These are phyloP conservation scores for Daldinia childiae DNA, from an alignment of 495 filamentous ascomycete genomes.

Conservation along the genomic window DNA sequence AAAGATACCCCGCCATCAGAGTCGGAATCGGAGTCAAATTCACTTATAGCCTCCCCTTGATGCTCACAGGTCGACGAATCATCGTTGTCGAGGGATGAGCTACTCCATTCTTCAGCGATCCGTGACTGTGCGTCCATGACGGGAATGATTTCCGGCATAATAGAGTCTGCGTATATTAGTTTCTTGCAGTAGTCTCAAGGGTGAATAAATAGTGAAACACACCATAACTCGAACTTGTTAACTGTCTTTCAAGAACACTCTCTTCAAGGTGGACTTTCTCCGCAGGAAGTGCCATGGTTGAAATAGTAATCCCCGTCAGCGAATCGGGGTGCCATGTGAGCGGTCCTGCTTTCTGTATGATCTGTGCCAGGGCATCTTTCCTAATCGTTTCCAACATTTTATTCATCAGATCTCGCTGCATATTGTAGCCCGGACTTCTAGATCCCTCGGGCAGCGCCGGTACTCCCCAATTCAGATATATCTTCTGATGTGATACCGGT, in stretches of 20 bases:
- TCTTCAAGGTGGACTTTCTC: neutral
- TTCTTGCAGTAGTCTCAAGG: neutral
- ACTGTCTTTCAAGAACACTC: neutral
- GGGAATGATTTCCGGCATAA: neutral
- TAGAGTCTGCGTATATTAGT: slow-evolving; percentile 9
- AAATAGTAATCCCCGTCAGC: slow-evolving; percentile 24
- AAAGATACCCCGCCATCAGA: slow-evolving; percentile 8
- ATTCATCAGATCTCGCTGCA: slow-evolving; percentile 19
- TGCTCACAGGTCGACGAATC: neutral
- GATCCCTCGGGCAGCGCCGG: slow-evolving; percentile 20
- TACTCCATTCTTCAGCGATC: slow-evolving; percentile 2
- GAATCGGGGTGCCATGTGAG: slow-evolving; percentile 30
- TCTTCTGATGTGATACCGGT: slow-evolving; percentile 45
- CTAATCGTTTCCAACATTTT: slow-evolving; percentile 30
- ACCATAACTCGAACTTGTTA: neutral
- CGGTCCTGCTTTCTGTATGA: slow-evolving; percentile 11
- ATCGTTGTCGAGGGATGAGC: neutral
- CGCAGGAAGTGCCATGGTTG: neutral
- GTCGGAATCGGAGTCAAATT: slow-evolving; percentile 2
- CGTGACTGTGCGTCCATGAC: neutral
- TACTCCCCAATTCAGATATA: slow-evolving; percentile 51
- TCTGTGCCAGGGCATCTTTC: slow-evolving; percentile 32
- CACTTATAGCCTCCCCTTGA: neutral
- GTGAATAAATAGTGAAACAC: slow-evolving; percentile 3
- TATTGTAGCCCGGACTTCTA: slow-evolving; percentile 7